Evolutionary conservation across 2,329 filamentous ascomycete species (phyloP), one percentile per base, ranked within the genome.

Genomic region (Bipolaris victoriae): DNA sequence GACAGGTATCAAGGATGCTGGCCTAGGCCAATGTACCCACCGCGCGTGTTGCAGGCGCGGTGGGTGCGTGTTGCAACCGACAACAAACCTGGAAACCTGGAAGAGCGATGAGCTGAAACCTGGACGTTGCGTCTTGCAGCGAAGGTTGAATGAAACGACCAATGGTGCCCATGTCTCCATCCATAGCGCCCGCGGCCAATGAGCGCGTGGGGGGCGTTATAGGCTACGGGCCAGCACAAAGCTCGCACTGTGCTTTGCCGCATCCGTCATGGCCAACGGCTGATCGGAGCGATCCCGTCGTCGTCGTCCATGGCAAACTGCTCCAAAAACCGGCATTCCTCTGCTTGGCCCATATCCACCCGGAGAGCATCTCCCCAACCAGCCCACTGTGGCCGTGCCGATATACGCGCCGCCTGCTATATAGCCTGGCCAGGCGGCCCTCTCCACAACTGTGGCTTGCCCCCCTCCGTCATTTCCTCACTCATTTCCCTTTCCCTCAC

Each of bases 51-150:
- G 29, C 29, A 31, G 29, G 10, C 54, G 61, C 59, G 55, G 62
- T 52, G 55, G 57, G 52, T 49, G 61, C 62, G 61, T 31, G 24
- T 58, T 61, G 43, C 20, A 64, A 39, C 64, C 68, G 69, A 15
- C 57, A 74, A 69, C 69, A 74, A 74, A 75, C 72, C 64, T 72
- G 72, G 72, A 76, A 73, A 75, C 72, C 64, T 72, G 72, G 72
- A 76, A 73, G 62, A 65, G 61, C 55, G 58, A 54, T 56, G 60
- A 66, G 57, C 52, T 73, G 71, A 74, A 75, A 74, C 72, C 63
- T 49, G 58, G 65, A 55, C 53, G 46, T 49, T 55, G 59, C 55
- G 58, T 43, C 46, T 52, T 52, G 52, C 63, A 62, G 66, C 58
- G 64, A 31, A 59, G 49, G 60, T 55, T 60, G 56, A 57, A 51